phyloP scores from a whole-genome alignment of 164 flowering plant genomes.

The Nymphaea colorata region DNA sequence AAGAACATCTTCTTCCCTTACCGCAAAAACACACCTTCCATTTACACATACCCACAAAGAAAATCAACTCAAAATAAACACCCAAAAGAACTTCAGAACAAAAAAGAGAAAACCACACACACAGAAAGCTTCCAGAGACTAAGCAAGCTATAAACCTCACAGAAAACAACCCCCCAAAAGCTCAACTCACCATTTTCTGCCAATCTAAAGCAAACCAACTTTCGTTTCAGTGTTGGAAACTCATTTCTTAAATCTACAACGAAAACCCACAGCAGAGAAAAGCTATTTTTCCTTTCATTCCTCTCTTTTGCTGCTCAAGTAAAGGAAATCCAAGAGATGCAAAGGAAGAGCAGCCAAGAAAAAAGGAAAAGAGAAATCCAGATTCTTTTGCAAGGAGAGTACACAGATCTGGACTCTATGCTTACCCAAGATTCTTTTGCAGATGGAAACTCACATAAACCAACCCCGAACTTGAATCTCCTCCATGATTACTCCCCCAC shows the following conservation, averaged over 20 bases:
- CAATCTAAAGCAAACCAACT: background rate
- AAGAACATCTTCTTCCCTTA: background rate
- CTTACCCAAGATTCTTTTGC: constrained; percentile 7
- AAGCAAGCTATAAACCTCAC: background rate
- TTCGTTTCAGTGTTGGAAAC: background rate
- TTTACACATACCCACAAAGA: background rate
- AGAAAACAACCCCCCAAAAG: background rate
- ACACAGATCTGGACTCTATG: constrained; percentile 19
- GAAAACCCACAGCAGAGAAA: background rate
- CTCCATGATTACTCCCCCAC: constrained; percentile 8
- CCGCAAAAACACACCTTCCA: background rate
- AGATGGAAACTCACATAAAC: constrained; percentile 12
- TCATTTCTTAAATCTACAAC: background rate
- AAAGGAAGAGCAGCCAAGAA: background rate
- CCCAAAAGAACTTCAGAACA: background rate
- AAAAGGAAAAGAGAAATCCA: background rate
- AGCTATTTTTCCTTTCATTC: background rate
- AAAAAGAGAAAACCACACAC: background rate
- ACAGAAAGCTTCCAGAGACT: background rate
- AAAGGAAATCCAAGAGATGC: background rate
- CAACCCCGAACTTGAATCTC: constrained; percentile 14
- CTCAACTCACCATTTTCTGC: background rate
- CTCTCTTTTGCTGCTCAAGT: constrained; percentile 1
- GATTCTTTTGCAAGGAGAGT: background rate
- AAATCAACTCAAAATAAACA: background rate